Percentiles rank a stretch among this genome's conserved stretches.
phyloP scores from a whole-genome alignment of 2,329 filamentous ascomycete genomes.

The Rutstroemia sp. region DNA sequence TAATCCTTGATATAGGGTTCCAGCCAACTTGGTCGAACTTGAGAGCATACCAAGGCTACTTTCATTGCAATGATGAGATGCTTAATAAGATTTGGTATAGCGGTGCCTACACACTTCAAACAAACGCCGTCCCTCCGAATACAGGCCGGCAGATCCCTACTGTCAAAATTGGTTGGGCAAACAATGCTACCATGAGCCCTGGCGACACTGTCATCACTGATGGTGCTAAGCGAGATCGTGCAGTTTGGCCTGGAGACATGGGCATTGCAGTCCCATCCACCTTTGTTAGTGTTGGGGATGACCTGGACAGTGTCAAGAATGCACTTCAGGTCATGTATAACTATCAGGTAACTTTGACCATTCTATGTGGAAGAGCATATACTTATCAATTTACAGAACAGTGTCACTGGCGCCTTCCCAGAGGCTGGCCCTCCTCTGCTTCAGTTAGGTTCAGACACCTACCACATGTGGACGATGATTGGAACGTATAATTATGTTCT shows the following conservation, averaged over 20 bases:
- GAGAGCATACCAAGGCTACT: slow-evolving; percentile 46
- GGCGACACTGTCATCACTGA: slow-evolving; percentile 33
- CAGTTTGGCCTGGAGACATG: slow-evolving; percentile 58
- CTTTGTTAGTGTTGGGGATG: slow-evolving; percentile 46
- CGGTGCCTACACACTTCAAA: slow-evolving; percentile 39
- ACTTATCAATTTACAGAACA: slow-evolving; percentile 11
- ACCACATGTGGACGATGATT: slow-evolving; percentile 53
- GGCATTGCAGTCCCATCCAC: slow-evolving; percentile 44
- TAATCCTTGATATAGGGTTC: slow-evolving; percentile 32
- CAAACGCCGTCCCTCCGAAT: slow-evolving; percentile 25
- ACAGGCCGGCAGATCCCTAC: slow-evolving; percentile 28
- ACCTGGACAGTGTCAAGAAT: slow-evolving; percentile 43
- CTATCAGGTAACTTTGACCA: slow-evolving; percentile 33
- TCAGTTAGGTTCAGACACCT: slow-evolving; percentile 38
- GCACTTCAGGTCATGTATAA: slow-evolving; percentile 31
- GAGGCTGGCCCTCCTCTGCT: slow-evolving; percentile 22
- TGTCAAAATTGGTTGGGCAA: slow-evolving; percentile 30
- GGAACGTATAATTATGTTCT: slow-evolving; percentile 52
- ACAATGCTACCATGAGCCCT: slow-evolving; percentile 31
- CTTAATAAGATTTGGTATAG: slow-evolving; percentile 48
- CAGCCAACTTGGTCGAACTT: slow-evolving; percentile 37
- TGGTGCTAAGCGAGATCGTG: slow-evolving; percentile 51
- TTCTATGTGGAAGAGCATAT: background rate
- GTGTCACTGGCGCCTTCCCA: slow-evolving; percentile 19
- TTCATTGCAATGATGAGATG: slow-evolving; percentile 40